Base-by-base conservation (phyloP, 2,329 filamentous ascomycete species). In the Fusarium sp. region DNA sequence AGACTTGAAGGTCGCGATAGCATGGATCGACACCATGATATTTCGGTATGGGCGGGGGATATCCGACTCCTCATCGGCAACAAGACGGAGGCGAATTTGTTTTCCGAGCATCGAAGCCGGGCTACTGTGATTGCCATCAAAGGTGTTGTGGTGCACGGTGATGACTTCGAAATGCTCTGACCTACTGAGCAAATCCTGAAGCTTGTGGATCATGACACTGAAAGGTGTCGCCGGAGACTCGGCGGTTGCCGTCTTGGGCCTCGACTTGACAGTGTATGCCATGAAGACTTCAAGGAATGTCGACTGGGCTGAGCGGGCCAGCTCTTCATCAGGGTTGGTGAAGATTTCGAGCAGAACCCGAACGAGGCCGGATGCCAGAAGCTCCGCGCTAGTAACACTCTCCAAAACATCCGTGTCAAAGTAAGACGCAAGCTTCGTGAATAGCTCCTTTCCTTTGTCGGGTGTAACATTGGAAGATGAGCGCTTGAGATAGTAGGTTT, bases 91-190 rank as follows among this genome's bases (percentile, higher is more conserved):
- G 33, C 95, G 89, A 33, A 99, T 90, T 76, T 99, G 96, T 79
- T 98, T 98, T 4, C 93, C 94, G 6, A 99, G 85, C 94, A 99
- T 97, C 1, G 95, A 96, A 0, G 95, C 91, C 20, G 95, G 93
- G 76, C 93, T 97, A 79, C 91, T 96, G 64, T 94, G 89, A 72
- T 93, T 96, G 58, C 91, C 93, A 77, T 97, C 95, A 73, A 95
- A 92, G 5, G 92, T 90, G 73, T 96, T 97, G 67, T 97, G 92
- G 78, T 97, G 93, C 60, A 98, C 94, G 7, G 96, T 99, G 67
- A 97, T 88, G 46, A 99, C 95, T 77, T 99, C 96, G 74, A 98
- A 99, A 83, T 98, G 94, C 82, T 99, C 96, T 33, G 95, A 96
- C 72, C 96, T 90, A 83, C 96, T 99, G 61, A 99, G 87, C 62